These are phyloP conservation scores for Lentinula sp. DNA, from an alignment of 768 basidiomycete genomes.

Conservation along the genomic window DNA sequence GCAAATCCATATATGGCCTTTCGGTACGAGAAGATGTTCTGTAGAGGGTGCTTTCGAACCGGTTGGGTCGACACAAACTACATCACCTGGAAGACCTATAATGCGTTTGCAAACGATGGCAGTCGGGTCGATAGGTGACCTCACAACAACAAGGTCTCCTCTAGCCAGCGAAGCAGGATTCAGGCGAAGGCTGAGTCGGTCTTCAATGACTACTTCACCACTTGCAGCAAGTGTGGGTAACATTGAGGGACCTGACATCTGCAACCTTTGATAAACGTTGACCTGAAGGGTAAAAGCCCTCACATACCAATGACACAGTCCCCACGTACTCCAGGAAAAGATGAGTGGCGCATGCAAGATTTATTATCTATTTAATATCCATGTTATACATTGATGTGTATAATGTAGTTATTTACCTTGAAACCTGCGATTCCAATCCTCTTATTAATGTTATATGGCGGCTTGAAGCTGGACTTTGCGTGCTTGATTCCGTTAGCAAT, in stretches of 20 bases:
- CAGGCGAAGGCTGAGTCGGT: constrained; percentile 47
- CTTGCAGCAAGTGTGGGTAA: constrained; percentile 59
- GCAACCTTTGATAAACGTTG: constrained; percentile 1
- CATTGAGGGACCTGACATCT: constrained; percentile 80
- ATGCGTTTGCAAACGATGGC: constrained; percentile 83
- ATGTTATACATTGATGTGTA: not conserved
- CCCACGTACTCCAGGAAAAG: constrained; percentile 60
- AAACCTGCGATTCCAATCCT: not conserved
- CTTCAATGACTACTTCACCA: constrained; percentile 63
- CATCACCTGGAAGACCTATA: constrained; percentile 85
- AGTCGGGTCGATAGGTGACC: constrained; percentile 62
- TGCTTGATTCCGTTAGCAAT: not conserved
- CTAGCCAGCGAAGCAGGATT: constrained; percentile 47
- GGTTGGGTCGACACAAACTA: constrained; percentile 84
- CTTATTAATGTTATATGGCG: not conserved
- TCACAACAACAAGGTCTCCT: constrained; percentile 73
- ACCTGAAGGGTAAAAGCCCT: not conserved
- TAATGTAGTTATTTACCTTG: not conserved
- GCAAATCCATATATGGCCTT: constrained; percentile 83
- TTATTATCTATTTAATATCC: constrained; percentile 35
- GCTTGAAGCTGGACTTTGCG: not conserved
- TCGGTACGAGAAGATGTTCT: constrained; percentile 75
- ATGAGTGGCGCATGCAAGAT: constrained; percentile 53
- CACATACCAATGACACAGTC: constrained; percentile 43
- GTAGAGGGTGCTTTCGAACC: constrained; percentile 54